Evolutionary conservation across 306 rosid genomes (phyloP), one percentile per base, ranked within the genome.

Genomic region (Canavalia gladiata): DNA sequence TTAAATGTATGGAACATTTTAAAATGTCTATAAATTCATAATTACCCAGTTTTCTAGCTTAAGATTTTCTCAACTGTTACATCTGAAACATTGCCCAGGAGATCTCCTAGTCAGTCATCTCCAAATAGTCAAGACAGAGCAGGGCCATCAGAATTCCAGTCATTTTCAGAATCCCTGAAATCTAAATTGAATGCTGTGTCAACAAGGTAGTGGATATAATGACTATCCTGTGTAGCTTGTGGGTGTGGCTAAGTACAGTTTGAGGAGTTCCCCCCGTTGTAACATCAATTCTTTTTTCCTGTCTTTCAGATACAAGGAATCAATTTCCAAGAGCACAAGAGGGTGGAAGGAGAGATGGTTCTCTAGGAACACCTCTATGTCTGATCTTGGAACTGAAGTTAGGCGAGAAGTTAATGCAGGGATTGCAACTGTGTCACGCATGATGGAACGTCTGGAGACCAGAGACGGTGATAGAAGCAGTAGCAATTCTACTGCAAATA

Each of bases 321-420:
- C 99, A 7, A 95, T 95, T 83, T 88, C 97, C 58, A 95, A 92
- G 87, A 90, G 97, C 90, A 93, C 99, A 5, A 88, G 86, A 88
- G 94, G 98, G 41, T 95, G 99, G 99, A 95, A 84, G 90, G 99
- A 95, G 80, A 95, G 91, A 83, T 86, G 92, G 82, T 95, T 93
- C 85, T 93, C 99, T 79, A 97, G 97, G 73, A 90, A 91, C 70
- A 83, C 88, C 63, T 67, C 98, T 52, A 83, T 91, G 95, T 68
- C 94, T 78, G 98, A 95, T 68, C 72, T 90, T 76, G 98, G 98
- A 82, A 84, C 98, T 68, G 99, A 93, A 81, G 98, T 88, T 75
- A 89, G 75, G 84, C 89, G 92, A 75, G 99, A 95, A 81, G 98
- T 89, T 66, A 88, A 90, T 89, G 92, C 92, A 3, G 94, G 97